Evolutionary conservation across 1,139 yeast species (phyloP).

Genomic region (Geotrichum macrosporum): DNA sequence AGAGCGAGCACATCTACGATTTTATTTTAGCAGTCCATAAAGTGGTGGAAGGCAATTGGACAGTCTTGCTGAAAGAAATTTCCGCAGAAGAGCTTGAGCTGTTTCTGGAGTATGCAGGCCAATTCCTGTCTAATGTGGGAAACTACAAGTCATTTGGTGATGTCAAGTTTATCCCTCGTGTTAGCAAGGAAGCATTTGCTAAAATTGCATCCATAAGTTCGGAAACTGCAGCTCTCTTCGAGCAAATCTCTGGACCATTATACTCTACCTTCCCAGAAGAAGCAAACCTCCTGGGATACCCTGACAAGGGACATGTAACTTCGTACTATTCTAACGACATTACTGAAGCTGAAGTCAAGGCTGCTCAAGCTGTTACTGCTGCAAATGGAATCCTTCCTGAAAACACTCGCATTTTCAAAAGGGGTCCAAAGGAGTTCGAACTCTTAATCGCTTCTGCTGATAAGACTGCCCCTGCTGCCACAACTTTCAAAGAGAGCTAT

Average conservation of each 20-base stretch:
- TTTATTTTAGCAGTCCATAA: constrained; percentile 57
- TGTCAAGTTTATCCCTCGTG: constrained; percentile 70
- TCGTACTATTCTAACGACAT: constrained; percentile 60
- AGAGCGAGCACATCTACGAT: constrained; percentile 70
- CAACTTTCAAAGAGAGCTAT: constrained; percentile 28
- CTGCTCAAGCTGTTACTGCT: constrained; percentile 61
- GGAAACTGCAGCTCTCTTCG: constrained; percentile 42
- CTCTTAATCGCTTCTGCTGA: constrained; percentile 35
- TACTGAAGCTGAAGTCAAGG: constrained; percentile 58
- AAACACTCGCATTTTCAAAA: constrained; percentile 60
- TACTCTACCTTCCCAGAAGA: constrained; percentile 49
- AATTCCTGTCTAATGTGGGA: constrained; percentile 75
- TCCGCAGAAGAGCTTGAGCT: constrained; percentile 33
- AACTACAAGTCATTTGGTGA: constrained; percentile 90
- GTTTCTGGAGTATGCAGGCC: constrained; percentile 75
- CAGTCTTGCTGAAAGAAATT: constrained; percentile 31
- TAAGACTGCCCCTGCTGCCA: constrained; percentile 24
- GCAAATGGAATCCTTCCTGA: constrained; percentile 68
- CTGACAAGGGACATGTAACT: constrained; percentile 68
- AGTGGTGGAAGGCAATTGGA: constrained; percentile 52
- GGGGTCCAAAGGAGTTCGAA: constrained; percentile 32
- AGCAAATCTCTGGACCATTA: constrained; percentile 46
- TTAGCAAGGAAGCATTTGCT: constrained; percentile 48
- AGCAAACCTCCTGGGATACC: constrained; percentile 65
- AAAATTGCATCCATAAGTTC: constrained; percentile 43